These are phyloP conservation scores for Microthlaspi erraticum DNA, from an alignment of 345 rosid species.

Conservation along the genomic window DNA sequence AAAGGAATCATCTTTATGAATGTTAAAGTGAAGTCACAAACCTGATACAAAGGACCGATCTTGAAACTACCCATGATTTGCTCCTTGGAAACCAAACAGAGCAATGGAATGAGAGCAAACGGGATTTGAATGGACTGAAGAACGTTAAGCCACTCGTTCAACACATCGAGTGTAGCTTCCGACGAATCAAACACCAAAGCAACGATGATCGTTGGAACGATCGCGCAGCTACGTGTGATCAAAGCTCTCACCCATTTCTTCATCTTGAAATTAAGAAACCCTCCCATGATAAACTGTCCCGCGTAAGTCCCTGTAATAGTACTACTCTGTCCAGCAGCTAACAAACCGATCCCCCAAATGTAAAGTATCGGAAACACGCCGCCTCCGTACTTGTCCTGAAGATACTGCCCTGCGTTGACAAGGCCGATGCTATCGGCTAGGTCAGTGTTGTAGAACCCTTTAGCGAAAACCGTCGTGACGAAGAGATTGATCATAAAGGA, in stretches of 20 bases:
- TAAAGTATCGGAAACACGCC: conserved; percentile 87
- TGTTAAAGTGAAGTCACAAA: conserved; percentile 35
- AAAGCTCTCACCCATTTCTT: conserved; percentile 94
- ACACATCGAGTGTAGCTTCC: conserved; percentile 68
- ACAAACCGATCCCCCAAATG: conserved; percentile 88
- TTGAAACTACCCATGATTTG: conserved; percentile 83
- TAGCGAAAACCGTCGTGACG: conserved; percentile 88
- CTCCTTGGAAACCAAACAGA: conserved; percentile 84
- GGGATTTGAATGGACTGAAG: conserved; percentile 91
- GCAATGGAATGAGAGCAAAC: conserved; percentile 85
- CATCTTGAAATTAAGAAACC: conserved; percentile 81
- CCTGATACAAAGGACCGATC: conserved; percentile 76
- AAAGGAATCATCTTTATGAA: background rate
- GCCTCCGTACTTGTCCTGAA: conserved; percentile 86
- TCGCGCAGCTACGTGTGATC: conserved; percentile 88
- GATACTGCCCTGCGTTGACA: conserved; percentile 86
- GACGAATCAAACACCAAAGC: conserved; percentile 78
- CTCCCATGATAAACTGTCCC: conserved; percentile 97
- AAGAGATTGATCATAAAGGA: conserved; percentile 89
- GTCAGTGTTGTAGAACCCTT: conserved; percentile 81
- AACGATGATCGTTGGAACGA: conserved; percentile 80
- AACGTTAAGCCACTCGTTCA: conserved; percentile 92
- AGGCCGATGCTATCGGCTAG: conserved; percentile 78
- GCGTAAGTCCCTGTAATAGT: conserved; percentile 94
- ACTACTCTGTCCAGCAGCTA: conserved; percentile 97